phyloP scores from a whole-genome alignment of 768 basidiomycete species.

The Kwoniella europaea region DNA sequence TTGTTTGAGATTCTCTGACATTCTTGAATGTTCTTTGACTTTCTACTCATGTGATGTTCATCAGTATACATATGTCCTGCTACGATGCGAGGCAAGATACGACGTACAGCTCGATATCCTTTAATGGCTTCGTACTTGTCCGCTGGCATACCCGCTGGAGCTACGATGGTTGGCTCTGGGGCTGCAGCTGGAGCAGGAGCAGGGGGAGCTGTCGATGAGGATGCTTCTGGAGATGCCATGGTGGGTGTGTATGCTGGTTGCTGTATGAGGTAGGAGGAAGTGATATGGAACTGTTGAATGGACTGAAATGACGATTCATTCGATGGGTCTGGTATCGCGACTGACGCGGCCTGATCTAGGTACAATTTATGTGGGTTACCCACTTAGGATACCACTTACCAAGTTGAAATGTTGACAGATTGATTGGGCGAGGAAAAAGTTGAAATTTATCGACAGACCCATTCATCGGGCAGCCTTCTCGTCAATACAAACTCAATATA shows the following conservation, averaged over 20 bases:
- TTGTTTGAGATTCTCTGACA: conserved; percentile 85
- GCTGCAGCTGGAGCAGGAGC: conserved; percentile 36
- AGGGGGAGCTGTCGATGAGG: conserved; percentile 4
- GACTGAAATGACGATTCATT: conserved; percentile 9
- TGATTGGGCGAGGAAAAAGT: conserved; percentile 3
- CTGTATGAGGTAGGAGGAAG: background rate
- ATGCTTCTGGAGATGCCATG: conserved; percentile 34
- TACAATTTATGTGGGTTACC: conserved; percentile 8
- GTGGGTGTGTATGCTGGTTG: background rate
- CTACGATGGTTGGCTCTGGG: conserved; percentile 34
- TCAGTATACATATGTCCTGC: background rate
- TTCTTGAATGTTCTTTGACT: conserved; percentile 87
- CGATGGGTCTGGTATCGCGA: conserved; percentile 6
- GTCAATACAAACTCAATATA: background rate
- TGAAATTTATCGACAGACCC: background rate
- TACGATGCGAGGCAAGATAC: background rate
- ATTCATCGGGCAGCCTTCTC: background rate
- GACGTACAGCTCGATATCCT: conserved; percentile 58
- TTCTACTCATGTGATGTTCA: conserved; percentile 68
- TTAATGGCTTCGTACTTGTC: conserved; percentile 57
- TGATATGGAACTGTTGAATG: conserved; percentile 5
- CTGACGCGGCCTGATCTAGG: conserved; percentile 24
- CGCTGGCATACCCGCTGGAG: conserved; percentile 44
- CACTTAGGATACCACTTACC: conserved; percentile 16
- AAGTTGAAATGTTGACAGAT: background rate